Evolutionary conservation across 306 rosid genomes (phyloP), one percentile per base, ranked within the genome.

Genomic region (Styphnolobium japonicum): DNA sequence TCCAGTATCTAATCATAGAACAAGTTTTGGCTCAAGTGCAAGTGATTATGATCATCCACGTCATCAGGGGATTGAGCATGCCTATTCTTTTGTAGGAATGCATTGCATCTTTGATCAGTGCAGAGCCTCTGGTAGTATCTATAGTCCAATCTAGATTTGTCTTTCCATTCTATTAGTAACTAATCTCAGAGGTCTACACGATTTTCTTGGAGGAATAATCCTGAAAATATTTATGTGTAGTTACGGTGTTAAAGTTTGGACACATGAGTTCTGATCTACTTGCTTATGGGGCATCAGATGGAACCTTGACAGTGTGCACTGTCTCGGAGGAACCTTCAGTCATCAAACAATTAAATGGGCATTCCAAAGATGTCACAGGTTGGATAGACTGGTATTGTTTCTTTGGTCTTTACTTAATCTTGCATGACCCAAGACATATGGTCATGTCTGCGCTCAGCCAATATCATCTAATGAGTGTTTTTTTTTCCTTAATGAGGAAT

Each of bases 321-420:
- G 91, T 95, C 67, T 91, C 97, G 18, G 95, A 91, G 71, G 88
- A 90, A 58, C 94, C 98, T 76, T 91, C 95, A 63, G 53, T 90
- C 79, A 56, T 91, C 82, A 92, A 85, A 84, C 92, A 89, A 60
- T 86, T 95, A 81, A 42, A 78, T 39, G 98, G 98, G 52, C 98
- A 95, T 82, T 86, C 96, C 77, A 92, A 92, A 88, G 98, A 95
- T 80, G 94, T 95, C 67, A 91, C 98, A 95, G 98, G 98, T 95
- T 85, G 89, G 93, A 91, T 81, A 76, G 25, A 71, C 80, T 85
- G 88, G 82, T 87, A 81, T 76, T 86, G 83, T 61, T 91, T 85
- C 85, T 78, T 53, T 72, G 63, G 64, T 86, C 83, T 84, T 80
- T 78, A 81, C 68, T 58, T 81, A 16, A 67, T 74, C 65, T 77